A percentile compares a stretch with the other conserved stretches of the same genome.
Evolutionary conservation across 345 rosid genomes (phyloP).

Genomic region (Kandelia obovata): DNA sequence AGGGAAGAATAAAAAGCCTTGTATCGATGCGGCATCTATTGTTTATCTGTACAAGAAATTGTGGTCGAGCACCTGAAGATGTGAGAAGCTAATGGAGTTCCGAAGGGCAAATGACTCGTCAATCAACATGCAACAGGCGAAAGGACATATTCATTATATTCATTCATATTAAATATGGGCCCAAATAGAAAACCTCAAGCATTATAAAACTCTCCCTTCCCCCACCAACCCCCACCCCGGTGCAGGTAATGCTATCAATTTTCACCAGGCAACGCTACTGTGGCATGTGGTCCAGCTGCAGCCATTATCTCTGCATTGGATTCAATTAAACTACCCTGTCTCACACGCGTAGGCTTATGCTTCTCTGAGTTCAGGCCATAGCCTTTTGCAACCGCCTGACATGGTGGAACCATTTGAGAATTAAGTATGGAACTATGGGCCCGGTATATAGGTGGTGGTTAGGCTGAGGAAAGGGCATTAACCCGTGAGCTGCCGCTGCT

Average conservation of each 20-base stretch:
- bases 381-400: constrained; percentile 48
- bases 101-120: too few species aligned
- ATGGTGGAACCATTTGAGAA: constrained; percentile 48
- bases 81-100: too few species aligned
- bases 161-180: constrained; percentile 16
- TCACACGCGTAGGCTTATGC: constrained; percentile 25
- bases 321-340: constrained; percentile 22
- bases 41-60: too few species aligned
- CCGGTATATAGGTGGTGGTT: constrained; percentile 58
- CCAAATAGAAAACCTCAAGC: constrained; percentile 30
- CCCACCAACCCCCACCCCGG: background rate
- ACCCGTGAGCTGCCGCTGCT: constrained; percentile 55
- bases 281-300: constrained; percentile 23
- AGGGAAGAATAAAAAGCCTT: too few species aligned
- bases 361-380: constrained; percentile 40
- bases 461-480: constrained; percentile 52
- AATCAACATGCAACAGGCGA: background rate
- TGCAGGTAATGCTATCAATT: constrained; percentile 12
- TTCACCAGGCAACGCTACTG: constrained; percentile 28
- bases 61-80: too few species aligned
- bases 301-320: constrained; percentile 36
- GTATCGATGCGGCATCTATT: too few species aligned
- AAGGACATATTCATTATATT: constrained; percentile 14
- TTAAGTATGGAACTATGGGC: constrained; percentile 46
- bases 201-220: constrained; percentile 32